These are phyloP conservation scores for Zelonia costaricensis DNA, from an alignment of 208 protist species.

Conservation along the genomic window DNA sequence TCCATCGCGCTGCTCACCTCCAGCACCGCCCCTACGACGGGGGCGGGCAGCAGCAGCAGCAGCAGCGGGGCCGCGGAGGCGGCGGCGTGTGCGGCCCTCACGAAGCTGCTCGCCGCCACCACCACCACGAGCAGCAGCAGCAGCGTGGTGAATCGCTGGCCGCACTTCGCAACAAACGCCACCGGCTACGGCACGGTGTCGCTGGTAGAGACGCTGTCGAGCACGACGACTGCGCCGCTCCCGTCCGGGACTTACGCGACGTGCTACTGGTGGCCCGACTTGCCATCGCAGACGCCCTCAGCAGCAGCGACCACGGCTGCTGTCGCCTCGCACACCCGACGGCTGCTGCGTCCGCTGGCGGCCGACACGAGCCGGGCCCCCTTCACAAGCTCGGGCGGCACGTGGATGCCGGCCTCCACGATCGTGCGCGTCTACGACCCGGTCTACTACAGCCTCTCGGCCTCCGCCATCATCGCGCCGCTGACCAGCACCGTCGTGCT, in stretches of 20 bases:
- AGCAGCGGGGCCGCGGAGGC: neutral
- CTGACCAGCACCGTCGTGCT: constrained; percentile 22
- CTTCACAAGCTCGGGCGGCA: too few species aligned
- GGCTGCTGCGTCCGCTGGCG: too few species aligned
- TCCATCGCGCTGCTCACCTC: neutral
- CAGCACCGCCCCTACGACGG: neutral
- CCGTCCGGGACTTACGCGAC: constrained; percentile 10
- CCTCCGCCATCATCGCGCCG: constrained; percentile 12
- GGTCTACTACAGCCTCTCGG: constrained; percentile 22
- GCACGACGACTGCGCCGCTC: neutral
- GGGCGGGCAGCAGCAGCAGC: neutral
- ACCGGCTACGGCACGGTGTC: neutral
- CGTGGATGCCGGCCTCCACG: constrained; percentile 8
- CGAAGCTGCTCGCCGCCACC: neutral
- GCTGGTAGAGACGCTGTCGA: neutral
- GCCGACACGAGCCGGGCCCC: too few species aligned
- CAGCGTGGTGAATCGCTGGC: neutral
- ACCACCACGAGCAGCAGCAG: neutral
- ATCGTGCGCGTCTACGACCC: constrained; percentile 14
- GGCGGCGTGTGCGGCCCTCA: neutral
- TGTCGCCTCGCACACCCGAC: too few species aligned
- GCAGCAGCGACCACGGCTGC: neutral
- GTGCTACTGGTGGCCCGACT: constrained; percentile 19
- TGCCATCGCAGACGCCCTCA: neutral
- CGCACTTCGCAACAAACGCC: constrained; percentile 1